phyloP scores from a whole-genome alignment of 2,329 filamentous ascomycete species.

The Diaporthe ampelina region DNA sequence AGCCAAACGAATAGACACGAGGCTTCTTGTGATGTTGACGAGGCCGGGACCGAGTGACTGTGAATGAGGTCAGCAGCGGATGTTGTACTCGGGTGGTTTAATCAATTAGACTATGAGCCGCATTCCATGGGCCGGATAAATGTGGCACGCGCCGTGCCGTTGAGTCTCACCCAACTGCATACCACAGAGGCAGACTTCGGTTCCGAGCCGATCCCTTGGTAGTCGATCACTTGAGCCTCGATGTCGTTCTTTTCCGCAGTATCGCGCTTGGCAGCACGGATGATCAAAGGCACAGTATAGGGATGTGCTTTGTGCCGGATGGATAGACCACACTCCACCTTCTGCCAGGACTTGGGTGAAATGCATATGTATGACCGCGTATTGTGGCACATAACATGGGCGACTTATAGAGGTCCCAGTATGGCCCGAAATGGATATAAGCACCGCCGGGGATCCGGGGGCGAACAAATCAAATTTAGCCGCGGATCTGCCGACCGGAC shows the following conservation, averaged over 20 bases:
- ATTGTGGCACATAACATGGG: background rate
- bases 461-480: background rate
- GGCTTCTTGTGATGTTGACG: background rate
- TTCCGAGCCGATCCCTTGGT: conserved; percentile 30
- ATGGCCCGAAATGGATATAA: background rate
- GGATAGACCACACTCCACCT: background rate
- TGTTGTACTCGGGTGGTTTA: background rate
- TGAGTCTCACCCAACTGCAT: conserved; percentile 19
- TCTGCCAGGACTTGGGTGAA: background rate
- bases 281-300: background rate
- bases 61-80: conserved; percentile 7
- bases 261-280: background rate
- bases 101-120: conserved; percentile 31
- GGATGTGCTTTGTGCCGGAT: background rate
- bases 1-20: conserved; percentile 18
- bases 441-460: background rate
- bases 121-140: conserved; percentile 26
- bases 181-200: background rate
- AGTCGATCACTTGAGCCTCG: conserved; percentile 18
- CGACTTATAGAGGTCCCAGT: background rate
- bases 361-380: no score
- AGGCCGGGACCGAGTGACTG: background rate
- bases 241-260: background rate
- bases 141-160: conserved; percentile 25
- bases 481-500: conserved; percentile 4